Conservation (phyloP, 768 basidiomycete species). For the Lentinula lateritia region DNA sequence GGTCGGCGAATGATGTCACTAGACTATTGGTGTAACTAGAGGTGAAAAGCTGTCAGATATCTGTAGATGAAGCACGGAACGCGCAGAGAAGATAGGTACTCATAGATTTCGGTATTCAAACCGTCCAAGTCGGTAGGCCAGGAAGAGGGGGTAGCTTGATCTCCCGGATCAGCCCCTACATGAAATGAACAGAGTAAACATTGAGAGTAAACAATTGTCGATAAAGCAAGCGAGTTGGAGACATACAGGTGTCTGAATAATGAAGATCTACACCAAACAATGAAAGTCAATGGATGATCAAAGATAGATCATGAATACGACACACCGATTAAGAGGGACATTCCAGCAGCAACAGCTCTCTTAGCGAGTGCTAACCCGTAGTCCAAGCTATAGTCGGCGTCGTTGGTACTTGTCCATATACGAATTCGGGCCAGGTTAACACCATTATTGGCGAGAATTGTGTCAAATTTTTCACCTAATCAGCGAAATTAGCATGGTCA, state of each 20-base stretch:
- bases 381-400: conserved; percentile 40
- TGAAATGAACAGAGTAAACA: not conserved
- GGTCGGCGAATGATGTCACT: conserved; percentile 42
- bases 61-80: not conserved
- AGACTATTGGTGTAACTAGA: conserved; percentile 47
- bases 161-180: conserved; percentile 59
- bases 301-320: conserved; percentile 18
- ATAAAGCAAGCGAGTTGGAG: not conserved
- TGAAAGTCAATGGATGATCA: not conserved
- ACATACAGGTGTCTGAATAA: not conserved
- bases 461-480: conserved; percentile 34
- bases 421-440: conserved; percentile 54
- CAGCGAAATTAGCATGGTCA: conserved; percentile 13
- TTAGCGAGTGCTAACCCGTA: conserved; percentile 52
- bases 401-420: conserved; percentile 57
- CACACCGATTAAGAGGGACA: conserved; percentile 50
- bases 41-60: not conserved
- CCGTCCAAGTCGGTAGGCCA: conserved; percentile 31
- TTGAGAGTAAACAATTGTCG: not conserved
- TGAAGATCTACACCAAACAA: not conserved
- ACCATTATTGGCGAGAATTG: conserved; percentile 48
- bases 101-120: conserved; percentile 46
- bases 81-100: not conserved
- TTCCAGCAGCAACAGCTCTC: conserved; percentile 49
- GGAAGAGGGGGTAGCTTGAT: conserved; percentile 50